A percentile compares a stretch with the other conserved stretches of the same genome.
These are phyloP conservation scores for Emericellopsis cladophorae DNA, from an alignment of 2,329 filamentous ascomycete species.

Conservation along the genomic window DNA sequence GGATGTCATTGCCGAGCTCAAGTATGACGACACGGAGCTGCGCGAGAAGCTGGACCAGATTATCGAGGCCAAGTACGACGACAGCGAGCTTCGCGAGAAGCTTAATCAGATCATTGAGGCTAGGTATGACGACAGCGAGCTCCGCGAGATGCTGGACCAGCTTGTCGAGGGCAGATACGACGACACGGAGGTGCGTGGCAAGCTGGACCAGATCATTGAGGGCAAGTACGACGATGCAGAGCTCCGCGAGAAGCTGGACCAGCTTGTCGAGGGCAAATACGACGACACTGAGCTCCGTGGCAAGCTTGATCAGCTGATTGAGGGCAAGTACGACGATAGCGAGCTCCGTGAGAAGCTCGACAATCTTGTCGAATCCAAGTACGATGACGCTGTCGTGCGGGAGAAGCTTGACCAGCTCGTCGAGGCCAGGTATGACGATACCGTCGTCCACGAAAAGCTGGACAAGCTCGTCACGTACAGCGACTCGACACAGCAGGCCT, in stretches of 20 bases:
- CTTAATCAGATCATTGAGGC: constrained; percentile 10
- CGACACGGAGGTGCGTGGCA: constrained; percentile 3
- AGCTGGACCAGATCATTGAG: constrained; percentile 22
- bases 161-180: not conserved
- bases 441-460: constrained; percentile 22
- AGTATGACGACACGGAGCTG: constrained; percentile 39
- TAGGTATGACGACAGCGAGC: constrained; percentile 8
- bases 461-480: constrained; percentile 47
- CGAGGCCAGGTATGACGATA: constrained; percentile 46
- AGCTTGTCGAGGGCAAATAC: constrained; percentile 48
- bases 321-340: constrained; percentile 36
- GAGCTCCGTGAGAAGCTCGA: constrained; percentile 24
- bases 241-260: constrained; percentile 43
- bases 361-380: constrained; percentile 19
- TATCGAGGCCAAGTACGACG: constrained; percentile 26
- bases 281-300: constrained; percentile 29
- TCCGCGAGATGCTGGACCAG: constrained; percentile 18
- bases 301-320: constrained; percentile 26
- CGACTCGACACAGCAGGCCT: constrained; percentile 53
- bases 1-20: constrained; percentile 24
- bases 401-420: constrained; percentile 15
- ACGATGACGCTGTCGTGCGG: constrained; percentile 14
- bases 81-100: constrained; percentile 14
- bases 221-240: constrained; percentile 50
- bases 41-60: constrained; percentile 30